Evolutionary conservation across 495 filamentous ascomycete species (phyloP), one percentile per base, ranked within the genome.

Genomic region (Annulohypoxylon stygium): DNA sequence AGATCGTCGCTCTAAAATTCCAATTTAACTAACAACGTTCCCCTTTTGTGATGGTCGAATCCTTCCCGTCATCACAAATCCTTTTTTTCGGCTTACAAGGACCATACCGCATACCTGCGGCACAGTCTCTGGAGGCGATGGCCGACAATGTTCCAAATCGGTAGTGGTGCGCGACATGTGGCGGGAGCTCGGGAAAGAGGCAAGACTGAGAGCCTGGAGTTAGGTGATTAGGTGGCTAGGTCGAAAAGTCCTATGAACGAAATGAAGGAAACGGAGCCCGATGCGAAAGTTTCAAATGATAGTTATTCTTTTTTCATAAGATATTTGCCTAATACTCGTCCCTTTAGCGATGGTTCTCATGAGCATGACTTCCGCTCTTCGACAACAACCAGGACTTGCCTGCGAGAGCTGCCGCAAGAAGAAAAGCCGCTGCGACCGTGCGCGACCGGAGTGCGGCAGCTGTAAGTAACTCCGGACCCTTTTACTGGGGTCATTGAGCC

Each of bases 361-460:
- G n/a, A 37, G 18, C n/a, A 57, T 57, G 53, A 23, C 30, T 37
- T 57, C 53, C 18, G 50, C 33, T 57, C 53, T 57, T 33, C 57
- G 57, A 30, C 36, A 60, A 37, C 57, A 41, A 7, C 34, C 57
- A 23, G 57, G 57, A 11, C 18, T 43, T 60, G 57, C 36, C 18
- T 60, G 57, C 33, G 57, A 60, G 18, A 39, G 26, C 20, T 60
- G 57, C 36, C 57, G 36, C 18, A 39, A 20, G 36, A 39, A 43
- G 33, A 58, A 60, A 18, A 39, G 34, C 37, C 57, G 57, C 12
- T 60, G 57, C n/a, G 36, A 60, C 36, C 34, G 57, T 60, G 36
- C 12, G 20, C 34, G 37, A 60, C 57, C 57, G 57, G 36, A 60
- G 37, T 60, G 36, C 57, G 57, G 36, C 14, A 43, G 36, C 23